Base-by-base conservation (phyloP, 148 eudicot species). In the Diospyros kaki region DNA sequence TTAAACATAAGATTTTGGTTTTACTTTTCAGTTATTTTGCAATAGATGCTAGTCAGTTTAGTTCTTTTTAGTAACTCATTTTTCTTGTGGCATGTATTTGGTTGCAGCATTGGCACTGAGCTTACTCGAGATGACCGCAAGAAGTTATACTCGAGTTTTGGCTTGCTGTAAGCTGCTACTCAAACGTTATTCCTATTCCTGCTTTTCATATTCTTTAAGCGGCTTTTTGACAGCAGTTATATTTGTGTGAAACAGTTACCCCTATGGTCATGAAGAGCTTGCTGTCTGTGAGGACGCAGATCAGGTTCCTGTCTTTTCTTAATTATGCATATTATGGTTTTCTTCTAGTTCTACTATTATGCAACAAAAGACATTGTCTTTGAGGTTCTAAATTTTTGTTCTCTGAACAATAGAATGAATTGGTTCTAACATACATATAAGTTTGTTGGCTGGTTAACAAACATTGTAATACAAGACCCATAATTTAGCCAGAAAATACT, bases 181-280 rank as follows among this genome's bases (percentile, higher is more conserved):
- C 3, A 42, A 69, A 46, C 45, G 58, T 50, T 71, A 4, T 44
- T 44, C 43, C 28, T 10, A 41, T 15, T 71, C 28, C 75, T 44
- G 62, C 13, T 17, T 67, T 46, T 73, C 79, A 54, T 72, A 50
- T 72, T 75, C 28, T 14, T 61, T 41, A 51, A 52, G 64, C 55
- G 67, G 66, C 66, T 77, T 65, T 42, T 56, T 73, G 64, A 75
- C 15, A 13, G 55, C 38, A 44, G 58, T 40, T 48, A n/a, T 75
- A 11, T 53, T 7, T 58, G 55, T 75, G 17, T 76, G 76, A 42
- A 68, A 54, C 72, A 94, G 98, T 85, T 90, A 85, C 75, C 98
- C 98, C 41, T 94, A 94, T 71, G 98, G 97, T 58, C 98, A 92
- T 75, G 98, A 94, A 81, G 98, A 94, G 73, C 97, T 94, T 80